Percentiles rank a stretch among this genome's conserved stretches.
phyloP scores from a whole-genome alignment of 768 basidiomycete species.

The Tricholoma furcatifolium region DNA sequence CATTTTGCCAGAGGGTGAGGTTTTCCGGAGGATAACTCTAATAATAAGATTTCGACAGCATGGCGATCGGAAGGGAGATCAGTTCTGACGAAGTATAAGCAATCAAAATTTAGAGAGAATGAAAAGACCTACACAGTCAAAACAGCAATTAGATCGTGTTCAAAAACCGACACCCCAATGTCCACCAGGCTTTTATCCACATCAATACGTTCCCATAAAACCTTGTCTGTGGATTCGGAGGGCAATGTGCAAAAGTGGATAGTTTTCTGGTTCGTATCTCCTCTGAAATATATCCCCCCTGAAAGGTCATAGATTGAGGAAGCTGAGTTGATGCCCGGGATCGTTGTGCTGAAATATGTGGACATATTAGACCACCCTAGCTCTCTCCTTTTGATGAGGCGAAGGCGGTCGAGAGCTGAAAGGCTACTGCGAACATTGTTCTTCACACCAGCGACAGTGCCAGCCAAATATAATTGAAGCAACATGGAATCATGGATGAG shows the following conservation, averaged over 20 bases:
- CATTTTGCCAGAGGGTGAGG: constrained; percentile 7
- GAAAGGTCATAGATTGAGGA: constrained; percentile 42
- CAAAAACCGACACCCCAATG: constrained; percentile 38
- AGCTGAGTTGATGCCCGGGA: constrained; percentile 26
- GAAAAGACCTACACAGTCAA: constrained; percentile 34
- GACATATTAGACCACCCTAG: constrained; percentile 28
- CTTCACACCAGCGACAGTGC: constrained; percentile 22
- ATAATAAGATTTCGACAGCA: not conserved
- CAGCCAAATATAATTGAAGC: constrained; percentile 31
- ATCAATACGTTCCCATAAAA: constrained; percentile 26
- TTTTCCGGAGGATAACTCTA: not conserved
- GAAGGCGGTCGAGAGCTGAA: constrained; percentile 21
- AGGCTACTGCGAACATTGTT: constrained; percentile 24
- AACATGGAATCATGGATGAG: constrained; percentile 24
- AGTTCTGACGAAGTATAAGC: too few relatives aligned
- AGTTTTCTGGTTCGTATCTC: constrained; percentile 21
- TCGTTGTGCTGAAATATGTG: constrained; percentile 22
- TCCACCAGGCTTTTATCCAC: constrained; percentile 33
- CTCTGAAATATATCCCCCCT: constrained; percentile 37
- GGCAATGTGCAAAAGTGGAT: constrained; percentile 37
- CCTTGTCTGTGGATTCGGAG: constrained; percentile 19
- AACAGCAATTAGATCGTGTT: constrained; percentile 41
- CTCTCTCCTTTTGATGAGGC: constrained; percentile 22
- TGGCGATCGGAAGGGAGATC: not conserved
- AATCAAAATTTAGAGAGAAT: too few relatives aligned